Conservation (phyloP, 2,329 filamentous ascomycete genomes). For the Fusarium gaditjirri region DNA sequence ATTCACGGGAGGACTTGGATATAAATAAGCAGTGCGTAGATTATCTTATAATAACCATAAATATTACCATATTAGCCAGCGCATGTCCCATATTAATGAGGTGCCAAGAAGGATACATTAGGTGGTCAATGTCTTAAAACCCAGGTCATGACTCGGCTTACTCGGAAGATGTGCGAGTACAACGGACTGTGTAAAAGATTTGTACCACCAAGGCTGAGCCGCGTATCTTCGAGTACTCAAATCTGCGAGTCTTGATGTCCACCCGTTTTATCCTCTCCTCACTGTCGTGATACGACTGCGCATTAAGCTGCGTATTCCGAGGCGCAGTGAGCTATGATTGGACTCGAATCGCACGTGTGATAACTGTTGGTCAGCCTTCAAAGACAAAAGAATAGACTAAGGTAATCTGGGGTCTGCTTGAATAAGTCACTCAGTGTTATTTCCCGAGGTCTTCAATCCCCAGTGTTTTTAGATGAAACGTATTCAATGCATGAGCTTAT, state of each 20-base stretch:
- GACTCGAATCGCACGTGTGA: slow-evolving; percentile 16
- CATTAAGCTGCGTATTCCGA: slow-evolving; percentile 28
- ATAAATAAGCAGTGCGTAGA: not conserved
- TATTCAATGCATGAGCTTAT: slow-evolving; percentile 15
- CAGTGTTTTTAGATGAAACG: slow-evolving; percentile 9
- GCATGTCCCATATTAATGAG: not conserved
- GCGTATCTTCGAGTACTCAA: not conserved
- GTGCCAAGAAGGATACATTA: not conserved
- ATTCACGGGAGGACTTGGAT: not conserved
- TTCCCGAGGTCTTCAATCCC: slow-evolving; percentile 9
- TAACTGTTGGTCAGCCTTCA: slow-evolving; percentile 19
- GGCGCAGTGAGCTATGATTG: slow-evolving; percentile 33
- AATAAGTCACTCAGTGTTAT: not conserved
- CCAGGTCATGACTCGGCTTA: not conserved
- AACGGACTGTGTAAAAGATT: not conserved
- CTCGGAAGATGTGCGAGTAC: slow-evolving; percentile 1
- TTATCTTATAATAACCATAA: not conserved
- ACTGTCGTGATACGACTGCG: not conserved
- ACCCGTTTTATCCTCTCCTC: not conserved
- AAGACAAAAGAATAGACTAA: not conserved
- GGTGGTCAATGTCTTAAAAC: not conserved
- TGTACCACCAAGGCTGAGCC: slow-evolving; percentile 2
- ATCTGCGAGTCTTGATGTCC: not conserved
- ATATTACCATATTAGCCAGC: not conserved
- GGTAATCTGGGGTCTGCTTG: not conserved